These are phyloP conservation scores for Pisolithus marmoratus DNA, from an alignment of 768 basidiomycete species.

Conservation along the genomic window DNA sequence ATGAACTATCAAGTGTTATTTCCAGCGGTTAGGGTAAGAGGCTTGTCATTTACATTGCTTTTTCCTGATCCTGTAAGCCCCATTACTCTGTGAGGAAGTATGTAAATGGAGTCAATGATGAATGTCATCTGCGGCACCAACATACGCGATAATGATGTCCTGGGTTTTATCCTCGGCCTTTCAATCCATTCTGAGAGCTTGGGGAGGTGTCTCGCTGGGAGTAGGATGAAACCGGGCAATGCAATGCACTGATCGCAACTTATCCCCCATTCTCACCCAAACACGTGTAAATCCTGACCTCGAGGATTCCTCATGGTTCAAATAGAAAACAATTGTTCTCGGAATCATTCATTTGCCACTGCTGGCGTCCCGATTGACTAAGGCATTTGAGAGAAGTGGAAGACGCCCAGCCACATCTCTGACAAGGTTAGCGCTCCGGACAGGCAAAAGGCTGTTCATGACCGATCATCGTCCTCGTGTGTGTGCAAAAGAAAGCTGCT, in stretches of 20 bases:
- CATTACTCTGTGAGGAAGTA: slow-evolving; percentile 4
- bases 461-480: no score
- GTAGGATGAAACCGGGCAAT: neutral
- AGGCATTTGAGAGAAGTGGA: no score
- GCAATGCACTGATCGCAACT: neutral
- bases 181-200: neutral
- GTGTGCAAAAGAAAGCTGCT: no score
- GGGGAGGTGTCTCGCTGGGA: neutral
- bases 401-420: no score
- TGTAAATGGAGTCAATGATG: neutral
- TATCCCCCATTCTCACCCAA: neutral
- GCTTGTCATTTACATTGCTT: neutral
- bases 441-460: no score
- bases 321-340: no score
- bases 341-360: no score
- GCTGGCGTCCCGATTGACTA: no score
- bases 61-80: slow-evolving; percentile 2
- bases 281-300: neutral
- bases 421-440: no score
- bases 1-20: neutral
- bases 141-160: neutral
- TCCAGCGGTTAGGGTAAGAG: neutral
- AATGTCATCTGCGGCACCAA: neutral
- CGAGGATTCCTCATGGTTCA: neutral
- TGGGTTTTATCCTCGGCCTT: neutral